Evolutionary conservation across 1,284 basidiomycete genomes (phyloP), one percentile per base, ranked within the genome.

Genomic region (Ganoderma multipileum): DNA sequence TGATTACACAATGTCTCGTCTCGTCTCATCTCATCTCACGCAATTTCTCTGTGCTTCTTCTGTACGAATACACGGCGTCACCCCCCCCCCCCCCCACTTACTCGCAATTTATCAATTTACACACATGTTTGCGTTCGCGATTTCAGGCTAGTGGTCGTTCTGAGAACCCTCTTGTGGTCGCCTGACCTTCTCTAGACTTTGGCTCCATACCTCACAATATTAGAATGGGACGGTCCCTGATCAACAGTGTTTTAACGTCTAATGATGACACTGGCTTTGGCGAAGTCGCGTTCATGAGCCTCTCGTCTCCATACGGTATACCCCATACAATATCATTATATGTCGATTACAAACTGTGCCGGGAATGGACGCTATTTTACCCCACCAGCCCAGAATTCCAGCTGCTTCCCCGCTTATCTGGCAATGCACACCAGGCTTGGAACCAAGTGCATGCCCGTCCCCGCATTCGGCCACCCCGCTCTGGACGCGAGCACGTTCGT

Each of bases 41-140:
- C 61, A 63, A 30, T 38, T 41, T n/a, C 23, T 12, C 28, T 50
- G 5, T 26, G 36, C 7, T 33, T 33, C 44, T 62, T 47, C 61
- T 62, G 47, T 63, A 63, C 44, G 33, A 28, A 36, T 63, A 33
- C 33, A 33, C 8, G 54, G 61, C 61, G 61, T 36, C 36, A 62
- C 47, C 33, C 61, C 16, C 11, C 26, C n/a, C 28, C 1, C 26
- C 18, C 20, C 20, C 44, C 30, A 33, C 7, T 52, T 16, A 3
- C 61, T 30, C 30, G 42, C 61, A 62, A 28, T 20, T 26, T 30
- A 55, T 7, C 52, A 28, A 55, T 7, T 33, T 41, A 11, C 26
- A 61, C 59, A 26, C 23, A 50, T 20, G n/a, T 20, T 0, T 16
- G 20, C 20, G 12, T 26, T 23, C 23, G 47, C 16, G 38, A 7